A percentile compares a stretch with the other conserved stretches of the same genome.
Conservation (phyloP, 192 early-diverging fungal species). For the Endogone sp. region DNA sequence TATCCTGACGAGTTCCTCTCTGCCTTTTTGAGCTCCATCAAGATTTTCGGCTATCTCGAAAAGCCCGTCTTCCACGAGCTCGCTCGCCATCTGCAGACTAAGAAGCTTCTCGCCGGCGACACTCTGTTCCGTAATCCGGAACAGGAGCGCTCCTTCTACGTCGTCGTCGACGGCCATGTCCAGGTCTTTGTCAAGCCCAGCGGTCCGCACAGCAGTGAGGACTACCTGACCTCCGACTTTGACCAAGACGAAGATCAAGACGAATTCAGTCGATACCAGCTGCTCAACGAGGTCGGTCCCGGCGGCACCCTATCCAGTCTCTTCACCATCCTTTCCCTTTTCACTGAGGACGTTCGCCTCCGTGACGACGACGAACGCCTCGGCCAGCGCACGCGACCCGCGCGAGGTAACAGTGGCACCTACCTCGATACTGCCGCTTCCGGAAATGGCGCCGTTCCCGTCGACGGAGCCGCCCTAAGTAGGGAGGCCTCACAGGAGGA, state of each 20-base stretch:
- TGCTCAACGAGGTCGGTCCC: conserved; percentile 85
- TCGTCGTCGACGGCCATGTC: conserved; percentile 93
- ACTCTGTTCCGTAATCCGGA: conserved; percentile 65
- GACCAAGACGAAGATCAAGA: conserved; percentile 38
- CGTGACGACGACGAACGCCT: conserved; percentile 42
- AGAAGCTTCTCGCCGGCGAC: conserved; percentile 68
- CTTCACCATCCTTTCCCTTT: conserved; percentile 88
- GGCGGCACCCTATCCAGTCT: conserved; percentile 91
- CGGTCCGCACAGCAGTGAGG: conserved; percentile 7
- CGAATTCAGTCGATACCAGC: conserved; percentile 48
- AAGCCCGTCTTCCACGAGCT: conserved; percentile 96
- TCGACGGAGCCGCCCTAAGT: conserved; percentile 8
- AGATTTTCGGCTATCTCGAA: conserved; percentile 97
- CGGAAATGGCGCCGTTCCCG: too few relatives aligned
- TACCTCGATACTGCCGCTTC: not conserved
- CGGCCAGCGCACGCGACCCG: conserved; percentile 14
- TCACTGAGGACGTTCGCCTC: conserved; percentile 72
- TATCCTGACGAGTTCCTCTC: conserved; percentile 75
- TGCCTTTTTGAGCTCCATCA: conserved; percentile 81
- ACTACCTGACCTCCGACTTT: conserved; percentile 24
- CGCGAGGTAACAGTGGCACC: not conserved
- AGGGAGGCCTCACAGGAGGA: conserved; percentile 24
- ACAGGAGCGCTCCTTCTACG: conserved; percentile 82
- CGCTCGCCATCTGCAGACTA: conserved; percentile 81
- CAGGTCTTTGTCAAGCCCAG: conserved; percentile 79